A percentile compares a stretch with the other conserved stretches of the same genome.
Evolutionary conservation across 2,329 filamentous ascomycete genomes (phyloP).

Genomic region (Colletotrichum brevisporum): DNA sequence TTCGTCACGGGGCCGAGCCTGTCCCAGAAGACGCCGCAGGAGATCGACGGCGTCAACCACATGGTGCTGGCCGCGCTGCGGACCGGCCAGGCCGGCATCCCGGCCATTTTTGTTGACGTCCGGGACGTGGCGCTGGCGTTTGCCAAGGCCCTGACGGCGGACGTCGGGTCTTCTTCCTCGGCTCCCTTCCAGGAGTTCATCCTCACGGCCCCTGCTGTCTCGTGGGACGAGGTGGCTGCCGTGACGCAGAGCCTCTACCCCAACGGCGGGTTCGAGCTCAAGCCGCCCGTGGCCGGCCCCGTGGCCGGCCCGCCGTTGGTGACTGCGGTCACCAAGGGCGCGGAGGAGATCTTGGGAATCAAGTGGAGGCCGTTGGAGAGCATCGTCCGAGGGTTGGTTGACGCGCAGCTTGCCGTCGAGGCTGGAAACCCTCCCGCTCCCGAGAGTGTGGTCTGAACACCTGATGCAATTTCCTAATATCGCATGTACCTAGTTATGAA

Average conservation of each 20-base stretch:
- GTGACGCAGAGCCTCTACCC: conserved; percentile 4
- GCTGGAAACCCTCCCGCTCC: not conserved
- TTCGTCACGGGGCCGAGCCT: conserved; percentile 16
- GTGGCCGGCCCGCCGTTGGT: not conserved
- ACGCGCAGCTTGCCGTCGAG: not conserved
- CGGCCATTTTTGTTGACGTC: conserved; percentile 6
- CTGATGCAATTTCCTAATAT: too few species aligned
- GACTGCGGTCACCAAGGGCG: conserved; percentile 6
- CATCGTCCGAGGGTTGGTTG: not conserved
- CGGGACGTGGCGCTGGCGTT: conserved; percentile 23
- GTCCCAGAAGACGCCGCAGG: conserved; percentile 2
- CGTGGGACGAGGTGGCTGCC: not conserved
- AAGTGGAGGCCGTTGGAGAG: conserved; percentile 11
- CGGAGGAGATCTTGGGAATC: conserved; percentile 12
- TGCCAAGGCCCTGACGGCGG: not conserved
- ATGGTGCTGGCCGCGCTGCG: not conserved
- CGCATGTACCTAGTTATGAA: too few species aligned
- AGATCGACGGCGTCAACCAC: conserved; percentile 5
- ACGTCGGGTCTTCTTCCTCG: too few species aligned
- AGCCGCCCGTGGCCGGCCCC: not conserved
- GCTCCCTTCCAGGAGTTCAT: conserved; percentile 28
- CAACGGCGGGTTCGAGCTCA: not conserved
- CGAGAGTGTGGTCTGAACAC: not conserved
- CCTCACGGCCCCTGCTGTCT: conserved; percentile 4
- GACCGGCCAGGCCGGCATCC: not conserved